These are phyloP conservation scores for Cercospora citrullina DNA, from an alignment of 2,329 filamentous ascomycete genomes.

Conservation along the genomic window DNA sequence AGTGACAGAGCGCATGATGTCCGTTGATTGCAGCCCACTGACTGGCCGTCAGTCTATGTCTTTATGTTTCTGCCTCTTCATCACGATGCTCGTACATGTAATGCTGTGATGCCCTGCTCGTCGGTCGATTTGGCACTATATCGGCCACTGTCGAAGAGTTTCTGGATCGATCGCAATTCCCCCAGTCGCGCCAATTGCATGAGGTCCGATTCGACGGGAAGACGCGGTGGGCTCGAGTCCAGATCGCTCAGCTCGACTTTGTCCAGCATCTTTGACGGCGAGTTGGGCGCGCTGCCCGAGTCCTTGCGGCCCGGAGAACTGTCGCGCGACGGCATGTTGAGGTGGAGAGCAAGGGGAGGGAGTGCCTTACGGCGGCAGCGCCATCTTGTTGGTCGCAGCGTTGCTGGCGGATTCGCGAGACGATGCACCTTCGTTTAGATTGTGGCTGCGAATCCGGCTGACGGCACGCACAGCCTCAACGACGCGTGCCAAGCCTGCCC, in stretches of 20 bases:
- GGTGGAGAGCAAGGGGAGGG: background rate
- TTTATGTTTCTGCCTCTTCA: conserved; percentile 14
- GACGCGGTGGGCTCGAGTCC: conserved; percentile 38
- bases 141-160: conserved; percentile 79
- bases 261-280: conserved; percentile 37
- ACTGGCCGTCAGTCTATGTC: conserved; percentile 27
- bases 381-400: background rate
- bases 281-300: conserved; percentile 28
- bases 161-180: conserved; percentile 82
- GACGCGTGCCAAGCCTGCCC: background rate
- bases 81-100: conserved; percentile 66
- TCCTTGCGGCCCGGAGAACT: conserved; percentile 21
- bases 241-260: conserved; percentile 40
- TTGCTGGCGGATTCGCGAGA: background rate
- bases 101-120: conserved; percentile 88
- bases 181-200: conserved; percentile 94
- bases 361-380: background rate
- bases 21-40: conserved; percentile 99
- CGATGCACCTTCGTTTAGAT: background rate
- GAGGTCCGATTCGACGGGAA: conserved; percentile 72
- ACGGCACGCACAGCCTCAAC: background rate
- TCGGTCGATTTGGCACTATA: conserved; percentile 82
- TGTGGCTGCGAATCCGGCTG: background rate
- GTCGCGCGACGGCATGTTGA: conserved; percentile 12
- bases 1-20: conserved; percentile 95